Base-by-base conservation (phyloP, 2,329 filamentous ascomycete species). In the Sclerotinia sclerotiorum region DNA sequence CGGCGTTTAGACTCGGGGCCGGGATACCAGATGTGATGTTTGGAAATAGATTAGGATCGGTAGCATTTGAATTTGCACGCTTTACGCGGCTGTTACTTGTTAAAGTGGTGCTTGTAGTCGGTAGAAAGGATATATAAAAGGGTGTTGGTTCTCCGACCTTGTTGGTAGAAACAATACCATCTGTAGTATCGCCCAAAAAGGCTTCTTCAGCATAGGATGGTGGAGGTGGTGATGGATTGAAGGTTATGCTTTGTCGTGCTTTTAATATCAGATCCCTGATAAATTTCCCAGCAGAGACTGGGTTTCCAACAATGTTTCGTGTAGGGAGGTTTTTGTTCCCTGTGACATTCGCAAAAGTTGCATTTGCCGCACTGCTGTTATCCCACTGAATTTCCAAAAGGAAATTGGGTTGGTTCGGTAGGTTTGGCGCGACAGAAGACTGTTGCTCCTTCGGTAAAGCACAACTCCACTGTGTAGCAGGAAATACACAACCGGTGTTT, bases 111-210 rank as follows among this genome's bases (percentile, higher is more conserved):
- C 44, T 78, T 75, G 58, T 82, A 0, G 84, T 82, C 5, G 81
- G 78, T 15, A 93, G 80, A 67, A 97, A 83, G 39, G 88, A 92
- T 72, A 97, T 90, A 78, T 90, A 97, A 79, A 97, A 97, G 0
- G 94, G 94, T 0, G 94, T 96, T 11, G 89, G 85, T 79, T 97
- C 94, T 72, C 94, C 94, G 0, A 89, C 88, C 78, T 94, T 97
- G 5, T 88, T 80, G 54, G 85, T 75, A 0, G 84, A 83, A 17
- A 84, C 82, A 70, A 92, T 87, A 0, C 85, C 84, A 75, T 98
- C 94, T 0, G 93, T 97, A 0, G 92, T 94, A 76, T 93, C 91
- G 5, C 94, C 93, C 10, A 97, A 79, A 75, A 97, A 97, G 70
- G 82, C 85, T 79, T 92, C 90, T 69, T 98, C 94, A 51, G n/a